These are phyloP conservation scores for Plectranthus barbatus DNA, from an alignment of 257 asterid genomes.

Conservation along the genomic window DNA sequence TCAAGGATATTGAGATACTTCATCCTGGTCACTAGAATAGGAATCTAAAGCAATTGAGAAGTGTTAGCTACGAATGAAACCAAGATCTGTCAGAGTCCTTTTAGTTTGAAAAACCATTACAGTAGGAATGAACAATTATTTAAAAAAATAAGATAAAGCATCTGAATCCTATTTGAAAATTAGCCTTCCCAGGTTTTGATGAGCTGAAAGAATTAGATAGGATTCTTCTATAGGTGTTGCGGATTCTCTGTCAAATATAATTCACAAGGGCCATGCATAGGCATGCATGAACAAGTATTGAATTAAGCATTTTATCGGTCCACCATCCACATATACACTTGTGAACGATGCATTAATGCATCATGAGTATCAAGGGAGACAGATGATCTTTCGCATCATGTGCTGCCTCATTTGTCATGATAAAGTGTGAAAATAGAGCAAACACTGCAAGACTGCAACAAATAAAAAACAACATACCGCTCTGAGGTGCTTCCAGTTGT, in stretches of 20 bases:
- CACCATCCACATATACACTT: neutral
- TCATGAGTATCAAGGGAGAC: neutral
- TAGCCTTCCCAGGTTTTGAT: neutral
- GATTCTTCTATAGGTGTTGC: neutral
- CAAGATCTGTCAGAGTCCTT: neutral
- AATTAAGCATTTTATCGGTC: neutral
- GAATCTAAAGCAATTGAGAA: neutral
- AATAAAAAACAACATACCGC: conserved; percentile 36
- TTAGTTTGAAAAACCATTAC: neutral
- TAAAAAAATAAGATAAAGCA: neutral
- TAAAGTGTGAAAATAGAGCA: neutral
- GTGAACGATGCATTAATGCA: neutral
- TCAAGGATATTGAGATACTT: neutral
- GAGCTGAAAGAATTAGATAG: neutral
- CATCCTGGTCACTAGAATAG: neutral
- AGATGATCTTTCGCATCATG: neutral
- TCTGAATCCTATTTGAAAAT: neutral
- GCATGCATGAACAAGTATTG: neutral
- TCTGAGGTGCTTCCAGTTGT: conserved; percentile 32
- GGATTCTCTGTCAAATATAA: neutral
- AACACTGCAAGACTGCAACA: neutral
- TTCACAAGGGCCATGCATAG: neutral
- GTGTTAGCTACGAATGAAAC: neutral
- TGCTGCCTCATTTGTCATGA: neutral
- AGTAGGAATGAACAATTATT: neutral